phyloP scores from a whole-genome alignment of 768 basidiomycete genomes.

The Tephrocybe sp. region DNA sequence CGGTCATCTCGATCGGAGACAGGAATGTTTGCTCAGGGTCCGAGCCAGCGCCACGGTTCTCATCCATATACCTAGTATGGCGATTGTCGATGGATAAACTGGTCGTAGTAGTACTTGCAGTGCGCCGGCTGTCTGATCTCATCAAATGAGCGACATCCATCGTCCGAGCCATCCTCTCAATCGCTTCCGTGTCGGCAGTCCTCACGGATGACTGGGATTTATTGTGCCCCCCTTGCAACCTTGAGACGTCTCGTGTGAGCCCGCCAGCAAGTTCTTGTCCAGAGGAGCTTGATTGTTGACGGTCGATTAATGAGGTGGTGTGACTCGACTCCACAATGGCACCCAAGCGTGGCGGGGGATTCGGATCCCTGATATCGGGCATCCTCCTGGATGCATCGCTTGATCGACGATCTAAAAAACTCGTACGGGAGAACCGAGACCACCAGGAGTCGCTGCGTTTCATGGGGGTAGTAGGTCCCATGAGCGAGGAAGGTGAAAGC shows the following conservation, averaged over 20 bases:
- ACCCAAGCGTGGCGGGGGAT: constrained; percentile 66
- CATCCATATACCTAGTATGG: constrained; percentile 5
- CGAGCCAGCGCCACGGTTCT: constrained; percentile 14
- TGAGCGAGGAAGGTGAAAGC: constrained; percentile 36
- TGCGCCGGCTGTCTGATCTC: constrained; percentile 30
- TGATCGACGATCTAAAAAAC: constrained; percentile 57
- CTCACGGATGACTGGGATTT: constrained; percentile 56
- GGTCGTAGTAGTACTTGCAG: constrained; percentile 27
- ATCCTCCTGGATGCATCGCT: constrained; percentile 37
- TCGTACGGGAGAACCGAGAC: constrained; percentile 66
- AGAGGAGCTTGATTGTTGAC: constrained; percentile 8
- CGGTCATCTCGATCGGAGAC: constrained; percentile 34
- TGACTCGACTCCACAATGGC: constrained; percentile 55
- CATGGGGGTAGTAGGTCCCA: constrained; percentile 45
- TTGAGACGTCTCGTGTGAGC: constrained; percentile 12
- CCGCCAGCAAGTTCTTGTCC: constrained; percentile 9
- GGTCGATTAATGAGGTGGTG: constrained; percentile 25
- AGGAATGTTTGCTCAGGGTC: constrained; percentile 18
- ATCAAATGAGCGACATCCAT: constrained; percentile 69
- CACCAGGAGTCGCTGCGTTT: constrained; percentile 79
- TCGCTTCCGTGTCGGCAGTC: constrained; percentile 68
- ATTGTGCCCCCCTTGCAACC: constrained; percentile 36
- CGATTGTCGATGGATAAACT: constrained; percentile 30
- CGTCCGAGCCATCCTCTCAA: constrained; percentile 62
- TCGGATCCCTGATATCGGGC: constrained; percentile 76